Evolutionary conservation across 1,284 basidiomycete species (phyloP).

Genomic region (Tylopilus sp.): DNA sequence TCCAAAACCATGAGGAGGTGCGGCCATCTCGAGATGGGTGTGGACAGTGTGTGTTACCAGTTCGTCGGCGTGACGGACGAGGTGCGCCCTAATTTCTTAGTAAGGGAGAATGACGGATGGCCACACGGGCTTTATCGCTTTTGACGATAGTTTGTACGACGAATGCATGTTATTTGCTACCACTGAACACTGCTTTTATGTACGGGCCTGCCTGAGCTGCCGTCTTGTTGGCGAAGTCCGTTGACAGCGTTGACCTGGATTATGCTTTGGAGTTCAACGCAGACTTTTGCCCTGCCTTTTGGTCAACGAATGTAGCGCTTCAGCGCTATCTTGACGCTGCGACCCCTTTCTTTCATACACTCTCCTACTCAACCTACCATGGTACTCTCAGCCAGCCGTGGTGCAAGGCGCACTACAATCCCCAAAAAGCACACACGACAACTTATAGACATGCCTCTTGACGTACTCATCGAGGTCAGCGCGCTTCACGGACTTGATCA

Average conservation of each 20-base stretch:
- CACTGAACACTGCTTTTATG: background rate
- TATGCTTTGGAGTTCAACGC: too few relatives aligned
- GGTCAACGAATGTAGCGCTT: too few relatives aligned
- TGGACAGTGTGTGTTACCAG: background rate
- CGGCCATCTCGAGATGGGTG: background rate
- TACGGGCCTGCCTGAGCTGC: too few relatives aligned
- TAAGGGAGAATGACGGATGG: background rate
- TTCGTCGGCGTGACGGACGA: background rate
- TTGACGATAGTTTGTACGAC: constrained; percentile 15
- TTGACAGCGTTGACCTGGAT: too few relatives aligned
- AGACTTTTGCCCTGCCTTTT: too few relatives aligned
- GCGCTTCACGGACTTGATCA: background rate
- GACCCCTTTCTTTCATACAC: too few relatives aligned
- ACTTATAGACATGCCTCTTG: constrained; percentile 14
- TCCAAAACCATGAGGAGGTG: constrained; percentile 57
- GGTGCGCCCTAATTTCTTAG: constrained; percentile 4
- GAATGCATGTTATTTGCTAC: constrained; percentile 16
- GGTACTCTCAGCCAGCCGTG: background rate
- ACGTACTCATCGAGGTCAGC: constrained; percentile 19
- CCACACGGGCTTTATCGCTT: constrained; percentile 3
- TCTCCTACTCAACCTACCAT: background rate
- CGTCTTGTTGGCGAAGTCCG: too few relatives aligned
- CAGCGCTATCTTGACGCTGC: too few relatives aligned
- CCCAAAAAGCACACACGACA: background rate
- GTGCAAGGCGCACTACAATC: background rate